Percentiles rank a stretch among this genome's conserved stretches.
These are phyloP conservation scores for Fomitiporia mediterranea DNA, from an alignment of 1,284 basidiomycete species.

Conservation along the genomic window DNA sequence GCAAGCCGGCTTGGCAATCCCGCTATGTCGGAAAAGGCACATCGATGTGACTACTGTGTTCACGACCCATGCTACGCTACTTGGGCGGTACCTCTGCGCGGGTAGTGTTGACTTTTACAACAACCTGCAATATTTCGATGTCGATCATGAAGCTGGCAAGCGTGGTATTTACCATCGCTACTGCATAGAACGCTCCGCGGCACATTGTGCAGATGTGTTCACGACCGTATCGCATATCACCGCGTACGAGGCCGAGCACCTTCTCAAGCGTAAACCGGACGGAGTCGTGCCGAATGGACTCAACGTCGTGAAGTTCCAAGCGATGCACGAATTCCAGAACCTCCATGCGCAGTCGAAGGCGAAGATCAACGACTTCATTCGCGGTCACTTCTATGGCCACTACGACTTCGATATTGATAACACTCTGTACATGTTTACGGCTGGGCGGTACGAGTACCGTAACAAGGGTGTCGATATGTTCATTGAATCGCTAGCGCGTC, in stretches of 20 bases:
- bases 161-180: constrained; percentile 91
- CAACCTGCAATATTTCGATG: constrained; percentile 98
- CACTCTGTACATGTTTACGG: constrained; percentile 96
- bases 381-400: constrained; percentile 98
- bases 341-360: constrained; percentile 87
- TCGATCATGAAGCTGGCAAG: constrained; percentile 98
- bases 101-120: constrained; percentile 99
- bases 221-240: constrained; percentile 98
- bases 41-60: constrained; percentile 98
- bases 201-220: constrained; percentile 97
- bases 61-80: constrained; percentile 97
- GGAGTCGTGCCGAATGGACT: constrained; percentile 98
- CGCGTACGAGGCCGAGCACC: constrained; percentile 93
- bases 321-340: constrained; percentile 98
- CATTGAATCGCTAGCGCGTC: constrained; percentile 90
- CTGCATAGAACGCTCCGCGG: constrained; percentile 92
- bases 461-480: constrained; percentile 99
- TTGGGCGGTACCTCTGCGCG: constrained; percentile 96
- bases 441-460: constrained; percentile 97
- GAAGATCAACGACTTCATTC: constrained; percentile 97
- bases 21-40: constrained; percentile 92
- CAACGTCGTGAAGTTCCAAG: constrained; percentile 95
- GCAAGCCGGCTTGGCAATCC: constrained; percentile 97
- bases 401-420: constrained; percentile 96
- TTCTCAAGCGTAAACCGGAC: constrained; percentile 96